A percentile compares a stretch with the other conserved stretches of the same genome.
Evolutionary conservation across 2,329 filamentous ascomycete genomes (phyloP).

Genomic region (Pestalotiopsis sp.): DNA sequence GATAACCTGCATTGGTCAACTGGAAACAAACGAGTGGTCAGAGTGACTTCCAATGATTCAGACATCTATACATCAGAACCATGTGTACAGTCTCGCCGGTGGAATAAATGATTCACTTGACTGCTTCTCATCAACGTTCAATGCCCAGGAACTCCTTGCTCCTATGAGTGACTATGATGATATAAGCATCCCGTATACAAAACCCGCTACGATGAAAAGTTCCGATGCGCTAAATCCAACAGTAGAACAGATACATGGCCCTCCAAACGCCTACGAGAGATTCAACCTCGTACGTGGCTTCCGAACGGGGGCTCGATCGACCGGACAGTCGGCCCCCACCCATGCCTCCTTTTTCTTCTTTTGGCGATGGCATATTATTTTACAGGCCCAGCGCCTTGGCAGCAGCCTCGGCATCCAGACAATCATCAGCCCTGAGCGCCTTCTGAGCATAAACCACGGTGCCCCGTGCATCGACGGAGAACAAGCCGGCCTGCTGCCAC

Average conservation of each 20-base stretch:
- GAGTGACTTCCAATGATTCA: too few relatives aligned
- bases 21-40: too few relatives aligned
- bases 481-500: slow-evolving; percentile 55
- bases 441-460: slow-evolving; percentile 52
- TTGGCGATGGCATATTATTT: neutral
- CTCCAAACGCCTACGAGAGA: neutral
- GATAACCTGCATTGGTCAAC: too few relatives aligned
- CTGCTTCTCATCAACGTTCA: too few relatives aligned
- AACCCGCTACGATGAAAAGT: neutral
- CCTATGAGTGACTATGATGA: neutral
- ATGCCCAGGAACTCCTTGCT: neutral
- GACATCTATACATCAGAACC: too few relatives aligned
- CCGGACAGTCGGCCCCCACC: neutral
- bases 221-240: neutral
- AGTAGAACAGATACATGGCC: neutral
- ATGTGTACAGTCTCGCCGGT: too few relatives aligned
- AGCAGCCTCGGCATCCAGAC: slow-evolving; percentile 54
- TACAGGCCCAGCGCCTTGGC: slow-evolving; percentile 34
- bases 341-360: neutral
- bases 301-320: neutral
- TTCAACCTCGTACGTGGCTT: neutral
- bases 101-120: too few relatives aligned
- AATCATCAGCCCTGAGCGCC: slow-evolving; percentile 47
- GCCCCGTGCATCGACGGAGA: slow-evolving; percentile 50
- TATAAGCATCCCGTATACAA: neutral